Conservation (phyloP, 768 basidiomycete species). For the Podaxis carcinomalis region DNA sequence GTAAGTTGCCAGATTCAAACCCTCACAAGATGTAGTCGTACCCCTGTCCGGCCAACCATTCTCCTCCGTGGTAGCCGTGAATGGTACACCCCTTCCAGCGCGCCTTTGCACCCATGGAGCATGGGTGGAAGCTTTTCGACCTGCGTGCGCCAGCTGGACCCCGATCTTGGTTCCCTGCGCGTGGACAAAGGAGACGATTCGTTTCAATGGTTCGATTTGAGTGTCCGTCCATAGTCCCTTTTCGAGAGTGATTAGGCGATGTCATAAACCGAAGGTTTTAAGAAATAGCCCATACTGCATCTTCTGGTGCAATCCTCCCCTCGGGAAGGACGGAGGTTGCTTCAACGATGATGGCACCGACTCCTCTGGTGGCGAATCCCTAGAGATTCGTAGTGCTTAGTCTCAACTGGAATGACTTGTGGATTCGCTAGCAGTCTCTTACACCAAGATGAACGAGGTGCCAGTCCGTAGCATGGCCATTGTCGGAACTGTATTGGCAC, state of each 20-base stretch:
- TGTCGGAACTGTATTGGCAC: constrained; percentile 77
- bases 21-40: constrained; percentile 19
- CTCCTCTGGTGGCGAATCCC: constrained; percentile 68
- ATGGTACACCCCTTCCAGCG: constrained; percentile 25
- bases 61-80: constrained; percentile 43
- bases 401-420: background rate
- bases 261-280: background rate
- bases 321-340: constrained; percentile 73
- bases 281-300: constrained; percentile 42
- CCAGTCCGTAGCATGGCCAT: constrained; percentile 79
- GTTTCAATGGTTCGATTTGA: constrained; percentile 66
- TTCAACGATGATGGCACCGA: constrained; percentile 67
- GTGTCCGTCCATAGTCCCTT: constrained; percentile 73
- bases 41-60: constrained; percentile 69
- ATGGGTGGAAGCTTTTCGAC: constrained; percentile 64
- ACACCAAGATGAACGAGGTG: constrained; percentile 78
- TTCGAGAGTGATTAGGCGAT: background rate
- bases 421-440: constrained; percentile 13
- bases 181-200: constrained; percentile 72
- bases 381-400: constrained; percentile 14
- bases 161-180: constrained; percentile 68
- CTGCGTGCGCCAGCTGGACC: constrained; percentile 76
- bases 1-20: background rate
- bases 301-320: constrained; percentile 74
- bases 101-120: constrained; percentile 60